Evolutionary conservation across 768 basidiomycete genomes (phyloP), one percentile per base, ranked within the genome.

Genomic region (Leccinum longicurvipes): DNA sequence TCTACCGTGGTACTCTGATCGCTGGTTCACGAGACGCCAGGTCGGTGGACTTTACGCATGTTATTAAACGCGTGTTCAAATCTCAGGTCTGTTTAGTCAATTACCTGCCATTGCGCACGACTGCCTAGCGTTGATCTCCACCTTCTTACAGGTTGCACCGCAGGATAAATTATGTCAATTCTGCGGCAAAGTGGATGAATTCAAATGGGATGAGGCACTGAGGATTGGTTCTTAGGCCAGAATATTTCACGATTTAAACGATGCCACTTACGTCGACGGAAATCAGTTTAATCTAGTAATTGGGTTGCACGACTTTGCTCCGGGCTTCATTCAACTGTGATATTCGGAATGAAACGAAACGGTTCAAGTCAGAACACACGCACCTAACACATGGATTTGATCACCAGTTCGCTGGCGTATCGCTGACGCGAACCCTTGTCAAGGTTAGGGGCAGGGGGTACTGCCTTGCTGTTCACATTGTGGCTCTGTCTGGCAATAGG

Each of bases 381-480:
- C 65, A 50, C 21, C 32, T 41, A 42, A 51, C 19, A 57, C 57
- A 45, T 61, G 51, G 50, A 49, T 39, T 47, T 51, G 58, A 54
- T 59, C 31, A 32, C 47, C 51, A 32, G 23, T 42, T n/a, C n/a
- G 34, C 34, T 32, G 58, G 48, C 53, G 31, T 24, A 42, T 61
- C 63, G 50, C 59, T 59, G 60, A 9, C 15, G 28, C 21, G 39
- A 46, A 21, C 47, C 34, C 36, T 47, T 51, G 51, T 24, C 51
- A 19, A 34, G 15, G 53, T 51, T 54, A 66, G 64, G 67, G n/a
- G 66, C 21, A 36, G 47, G 41, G 32, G 47, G 46, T 41, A 31
- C 34, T 31, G 42, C 21, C 21, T 25, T 52, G 17, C 24, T 47
- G 32, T 15, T 15, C 2, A 9, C 34, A 8, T 5, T 39, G 36